Evolutionary conservation across 306 rosid genomes (phyloP).

Genomic region (Fragaria nilgerrensis): DNA sequence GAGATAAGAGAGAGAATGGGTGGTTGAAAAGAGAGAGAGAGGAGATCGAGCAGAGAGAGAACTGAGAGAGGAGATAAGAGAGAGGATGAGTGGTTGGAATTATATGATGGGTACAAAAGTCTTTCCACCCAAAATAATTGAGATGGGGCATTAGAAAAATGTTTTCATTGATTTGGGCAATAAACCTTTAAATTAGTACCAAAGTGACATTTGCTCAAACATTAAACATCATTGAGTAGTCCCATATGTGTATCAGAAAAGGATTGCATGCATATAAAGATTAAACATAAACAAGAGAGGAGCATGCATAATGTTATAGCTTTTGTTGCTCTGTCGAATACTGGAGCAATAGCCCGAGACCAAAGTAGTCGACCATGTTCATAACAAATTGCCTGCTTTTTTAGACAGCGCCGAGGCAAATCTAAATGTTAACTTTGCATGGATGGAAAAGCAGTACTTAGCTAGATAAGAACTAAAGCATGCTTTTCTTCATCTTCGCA

Average conservation of each 20-base stretch:
- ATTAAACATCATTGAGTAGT: neutral
- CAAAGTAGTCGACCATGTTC: neutral
- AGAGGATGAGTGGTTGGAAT: too few relatives aligned
- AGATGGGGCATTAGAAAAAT: too few relatives aligned
- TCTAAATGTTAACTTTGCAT: slow-evolving; percentile 12
- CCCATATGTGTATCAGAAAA: slow-evolving; percentile 9
- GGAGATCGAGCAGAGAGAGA: too few relatives aligned
- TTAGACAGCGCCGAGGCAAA: neutral
- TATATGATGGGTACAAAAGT: too few relatives aligned
- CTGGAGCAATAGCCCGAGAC: neutral
- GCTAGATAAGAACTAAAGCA: slow-evolving; percentile 2
- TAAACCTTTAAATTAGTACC: too few relatives aligned
- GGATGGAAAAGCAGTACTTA: slow-evolving; percentile 15
- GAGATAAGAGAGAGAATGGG: too few relatives aligned
- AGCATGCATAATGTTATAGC: slow-evolving; percentile 5
- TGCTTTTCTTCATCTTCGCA: slow-evolving; percentile 42
- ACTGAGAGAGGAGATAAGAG: too few relatives aligned
- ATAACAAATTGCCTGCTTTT: slow-evolving; percentile 5
- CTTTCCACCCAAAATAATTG: too few relatives aligned
- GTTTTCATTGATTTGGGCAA: too few relatives aligned
- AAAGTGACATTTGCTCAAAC: too few relatives aligned
- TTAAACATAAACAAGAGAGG: neutral
- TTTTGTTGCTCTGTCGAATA: slow-evolving; percentile 1
- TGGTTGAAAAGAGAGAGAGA: too few relatives aligned
- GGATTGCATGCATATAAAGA: neutral